phyloP scores from a whole-genome alignment of 2,329 filamentous ascomycete species.

The Phyllosticta capitalensis region DNA sequence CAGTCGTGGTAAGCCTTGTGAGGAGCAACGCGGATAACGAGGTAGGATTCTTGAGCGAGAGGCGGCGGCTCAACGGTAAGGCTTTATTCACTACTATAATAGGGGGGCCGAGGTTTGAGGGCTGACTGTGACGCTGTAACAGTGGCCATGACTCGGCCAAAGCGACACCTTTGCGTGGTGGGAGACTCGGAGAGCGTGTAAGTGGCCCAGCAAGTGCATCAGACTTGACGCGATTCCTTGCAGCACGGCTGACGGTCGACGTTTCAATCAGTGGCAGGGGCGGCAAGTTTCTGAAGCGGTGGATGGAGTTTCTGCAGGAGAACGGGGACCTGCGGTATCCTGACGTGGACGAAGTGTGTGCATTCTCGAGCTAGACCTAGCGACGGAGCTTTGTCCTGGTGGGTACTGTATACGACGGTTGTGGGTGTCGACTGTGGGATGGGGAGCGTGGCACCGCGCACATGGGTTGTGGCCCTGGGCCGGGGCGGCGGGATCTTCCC shows the following conservation, averaged over 20 bases:
- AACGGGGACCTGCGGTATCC: constrained; percentile 85
- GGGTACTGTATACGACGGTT: background rate
- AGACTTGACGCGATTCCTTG: constrained; percentile 18
- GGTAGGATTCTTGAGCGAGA: constrained; percentile 89
- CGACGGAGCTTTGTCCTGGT: background rate
- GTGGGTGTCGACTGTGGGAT: no score
- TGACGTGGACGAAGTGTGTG: constrained; percentile 45
- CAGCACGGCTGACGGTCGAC: background rate
- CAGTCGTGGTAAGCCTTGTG: constrained; percentile 86
- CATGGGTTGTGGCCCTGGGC: background rate
- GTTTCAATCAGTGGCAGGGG: constrained; percentile 46
- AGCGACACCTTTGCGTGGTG: constrained; percentile 79
- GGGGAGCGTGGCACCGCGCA: background rate
- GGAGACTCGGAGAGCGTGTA: constrained; percentile 85
- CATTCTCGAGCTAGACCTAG: constrained; percentile 17
- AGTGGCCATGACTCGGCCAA: constrained; percentile 97
- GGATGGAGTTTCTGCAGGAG: constrained; percentile 89
- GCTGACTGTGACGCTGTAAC: constrained; percentile 6
- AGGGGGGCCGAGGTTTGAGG: constrained; percentile 3
- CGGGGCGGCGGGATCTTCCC: background rate
- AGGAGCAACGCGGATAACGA: constrained; percentile 79
- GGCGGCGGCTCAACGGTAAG: constrained; percentile 82
- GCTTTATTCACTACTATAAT: constrained; percentile 13
- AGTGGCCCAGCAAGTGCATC: background rate
- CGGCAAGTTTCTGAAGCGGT: constrained; percentile 72